Percentiles rank a stretch among this genome's conserved stretches.
Evolutionary conservation across 306 rosid species (phyloP).

Genomic region (Lupinus albus): DNA sequence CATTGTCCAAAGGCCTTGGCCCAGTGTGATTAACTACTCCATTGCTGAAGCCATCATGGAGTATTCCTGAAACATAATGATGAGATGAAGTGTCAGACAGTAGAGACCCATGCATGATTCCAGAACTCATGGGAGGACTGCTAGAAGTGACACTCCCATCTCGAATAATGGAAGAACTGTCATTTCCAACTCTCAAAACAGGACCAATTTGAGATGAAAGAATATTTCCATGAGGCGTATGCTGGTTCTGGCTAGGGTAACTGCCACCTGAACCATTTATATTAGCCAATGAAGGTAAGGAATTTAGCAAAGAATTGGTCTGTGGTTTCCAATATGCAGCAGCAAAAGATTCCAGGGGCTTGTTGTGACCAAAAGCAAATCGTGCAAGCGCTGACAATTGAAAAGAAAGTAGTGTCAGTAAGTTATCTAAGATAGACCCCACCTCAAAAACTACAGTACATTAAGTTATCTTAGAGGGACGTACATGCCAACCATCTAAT

Average conservation of each 20-base stretch:
- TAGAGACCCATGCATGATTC: conserved; percentile 94
- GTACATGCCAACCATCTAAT: conserved; percentile 12
- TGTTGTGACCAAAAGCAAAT: conserved; percentile 95
- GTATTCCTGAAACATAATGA: conserved; percentile 89
- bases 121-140: conserved; percentile 83
- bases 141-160: conserved; percentile 85
- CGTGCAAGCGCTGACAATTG: conserved; percentile 75
- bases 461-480: background rate
- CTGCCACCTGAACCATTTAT: conserved; percentile 60
- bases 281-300: conserved; percentile 80
- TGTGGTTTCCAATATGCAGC: conserved; percentile 95
- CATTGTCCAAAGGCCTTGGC: conserved; percentile 69
- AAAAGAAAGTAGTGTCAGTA: conserved; percentile 28
- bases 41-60: conserved; percentile 80
- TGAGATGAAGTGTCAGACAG: conserved; percentile 87
- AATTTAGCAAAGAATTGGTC: conserved; percentile 67
- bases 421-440: background rate
- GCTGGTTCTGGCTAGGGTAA: conserved; percentile 57
- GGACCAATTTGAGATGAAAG: conserved; percentile 89
- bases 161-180: conserved; percentile 60
- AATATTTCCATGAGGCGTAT: conserved; percentile 61
- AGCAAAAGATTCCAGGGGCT: conserved; percentile 90
- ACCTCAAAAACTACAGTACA: conserved; percentile 11
- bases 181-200: conserved; percentile 72
- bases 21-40: conserved; percentile 69